These are phyloP conservation scores for Cryptosporidium tyzzeri DNA, from an alignment of 169 alveolate species.

Conservation along the genomic window DNA sequence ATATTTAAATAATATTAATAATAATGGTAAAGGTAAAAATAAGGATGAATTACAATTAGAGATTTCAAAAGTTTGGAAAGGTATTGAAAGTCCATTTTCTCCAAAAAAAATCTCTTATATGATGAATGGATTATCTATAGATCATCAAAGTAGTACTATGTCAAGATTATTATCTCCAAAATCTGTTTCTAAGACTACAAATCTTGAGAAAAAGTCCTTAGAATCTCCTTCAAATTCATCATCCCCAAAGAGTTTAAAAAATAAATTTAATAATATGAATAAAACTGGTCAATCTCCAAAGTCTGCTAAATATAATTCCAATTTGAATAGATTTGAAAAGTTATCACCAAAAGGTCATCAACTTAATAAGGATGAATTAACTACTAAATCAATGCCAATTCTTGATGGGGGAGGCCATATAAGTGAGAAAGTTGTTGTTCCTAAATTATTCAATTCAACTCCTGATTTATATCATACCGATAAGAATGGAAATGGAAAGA, in stretches of 20 bases:
- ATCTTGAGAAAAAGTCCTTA: neutral
- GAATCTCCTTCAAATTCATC: neutral
- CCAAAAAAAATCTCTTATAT: slow-evolving; percentile 8
- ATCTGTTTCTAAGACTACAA: neutral
- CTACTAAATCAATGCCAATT: slow-evolving; percentile 1
- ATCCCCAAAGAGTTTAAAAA: slow-evolving; percentile 4
- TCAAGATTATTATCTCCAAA: neutral
- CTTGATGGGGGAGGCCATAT: neutral
- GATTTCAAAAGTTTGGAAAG: slow-evolving; percentile 34
- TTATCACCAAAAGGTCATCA: neutral
- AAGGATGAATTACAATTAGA: slow-evolving; percentile 10
- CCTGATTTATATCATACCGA: slow-evolving; percentile 10
- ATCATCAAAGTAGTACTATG: neutral
- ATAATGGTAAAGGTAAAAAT: slow-evolving; percentile 1
- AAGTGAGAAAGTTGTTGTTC: neutral
- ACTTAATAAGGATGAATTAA: slow-evolving; percentile 14
- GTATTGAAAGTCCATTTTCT: slow-evolving; percentile 58
- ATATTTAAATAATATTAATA: slow-evolving; percentile 15
- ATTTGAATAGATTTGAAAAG: slow-evolving; percentile 20
- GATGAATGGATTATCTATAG: neutral
- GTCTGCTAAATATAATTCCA: neutral
- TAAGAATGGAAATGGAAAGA: neutral
- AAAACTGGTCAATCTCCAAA: neutral
- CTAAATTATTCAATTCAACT: slow-evolving; percentile 4
- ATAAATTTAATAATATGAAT: neutral